Conservation (phyloP, 495 filamentous ascomycete species). For the Trichocladium antarcticum region DNA sequence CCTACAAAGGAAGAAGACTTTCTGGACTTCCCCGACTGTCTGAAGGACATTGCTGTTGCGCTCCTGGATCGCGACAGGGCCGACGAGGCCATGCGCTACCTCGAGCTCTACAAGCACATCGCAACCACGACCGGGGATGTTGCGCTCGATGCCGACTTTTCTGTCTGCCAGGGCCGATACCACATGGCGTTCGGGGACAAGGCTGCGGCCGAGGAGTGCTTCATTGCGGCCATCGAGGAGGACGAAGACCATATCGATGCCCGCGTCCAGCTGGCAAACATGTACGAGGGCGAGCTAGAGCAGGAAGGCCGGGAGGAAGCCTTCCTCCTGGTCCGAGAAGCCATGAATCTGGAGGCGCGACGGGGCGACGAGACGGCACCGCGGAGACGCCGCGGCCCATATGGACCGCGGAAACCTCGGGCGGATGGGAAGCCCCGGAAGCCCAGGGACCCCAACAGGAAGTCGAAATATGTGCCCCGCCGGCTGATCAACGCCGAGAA, state of each 20-base stretch:
- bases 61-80: slow-evolving; percentile 48
- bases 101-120: slow-evolving; percentile 50
- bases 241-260: slow-evolving; percentile 56
- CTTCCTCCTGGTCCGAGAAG: slow-evolving; percentile 59
- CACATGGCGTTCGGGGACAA: slow-evolving; percentile 51
- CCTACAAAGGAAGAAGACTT: slow-evolving; percentile 44
- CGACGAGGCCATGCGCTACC: slow-evolving; percentile 61
- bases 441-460: slow-evolving; percentile 17
- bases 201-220: slow-evolving; percentile 62
- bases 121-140: slow-evolving; percentile 47
- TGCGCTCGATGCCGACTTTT: slow-evolving; percentile 46
- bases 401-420: slow-evolving; percentile 15
- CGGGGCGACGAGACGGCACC: slow-evolving; percentile 26
- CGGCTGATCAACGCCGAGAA: slow-evolving; percentile 29
- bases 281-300: slow-evolving; percentile 62
- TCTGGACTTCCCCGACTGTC: slow-evolving; percentile 60
- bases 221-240: slow-evolving; percentile 55
- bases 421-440: slow-evolving; percentile 2
- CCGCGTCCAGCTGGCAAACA: slow-evolving; percentile 61
- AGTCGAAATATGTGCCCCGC: slow-evolving; percentile 27
- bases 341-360: slow-evolving; percentile 46
- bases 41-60: slow-evolving; percentile 58
- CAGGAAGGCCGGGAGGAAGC: slow-evolving; percentile 50
- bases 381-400: slow-evolving; percentile 12
- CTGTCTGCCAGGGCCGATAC: slow-evolving; percentile 64